These are phyloP conservation scores for Nemania sp. DNA, from an alignment of 2,329 filamentous ascomycete genomes.

Conservation along the genomic window DNA sequence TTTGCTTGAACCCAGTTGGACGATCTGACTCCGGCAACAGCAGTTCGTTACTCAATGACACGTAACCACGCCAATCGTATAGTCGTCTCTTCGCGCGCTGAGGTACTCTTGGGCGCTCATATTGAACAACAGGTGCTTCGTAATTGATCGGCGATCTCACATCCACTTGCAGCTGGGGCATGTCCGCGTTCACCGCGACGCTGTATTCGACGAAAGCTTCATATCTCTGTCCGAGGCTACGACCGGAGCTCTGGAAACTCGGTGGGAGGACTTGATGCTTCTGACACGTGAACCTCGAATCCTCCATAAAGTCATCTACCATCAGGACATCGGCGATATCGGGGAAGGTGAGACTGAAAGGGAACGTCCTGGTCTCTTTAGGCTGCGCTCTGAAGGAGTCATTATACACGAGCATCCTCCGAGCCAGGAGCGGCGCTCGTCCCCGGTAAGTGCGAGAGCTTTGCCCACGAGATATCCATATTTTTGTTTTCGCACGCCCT, in stretches of 20 bases:
- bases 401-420: conserved; percentile 10
- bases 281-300: conserved; percentile 3
- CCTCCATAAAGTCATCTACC: background rate
- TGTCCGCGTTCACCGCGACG: conserved; percentile 17
- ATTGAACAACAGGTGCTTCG: conserved; percentile 16
- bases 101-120: conserved; percentile 6
- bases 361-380: background rate
- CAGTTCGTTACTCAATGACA: conserved; percentile 16
- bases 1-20: conserved; percentile 20
- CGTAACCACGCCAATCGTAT: conserved; percentile 10
- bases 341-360: conserved; percentile 20
- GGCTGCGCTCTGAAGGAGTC: conserved; percentile 18
- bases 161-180: conserved; percentile 15
- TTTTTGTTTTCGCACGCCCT: conserved; percentile 24
- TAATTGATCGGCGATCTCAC: conserved; percentile 15
- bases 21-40: conserved; percentile 22
- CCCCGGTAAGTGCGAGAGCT: conserved; percentile 16
- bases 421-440: conserved; percentile 15
- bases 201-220: conserved; percentile 25
- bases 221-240: conserved; percentile 9
- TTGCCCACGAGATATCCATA: conserved; percentile 16
- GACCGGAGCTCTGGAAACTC: conserved; percentile 15
- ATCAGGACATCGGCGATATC: background rate
- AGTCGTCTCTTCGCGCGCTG: background rate
- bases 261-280: conserved; percentile 20